A percentile compares a stretch with the other conserved stretches of the same genome.
Conservation (phyloP, 352 stramenopile species). For the Thalassiosira exigua region DNA sequence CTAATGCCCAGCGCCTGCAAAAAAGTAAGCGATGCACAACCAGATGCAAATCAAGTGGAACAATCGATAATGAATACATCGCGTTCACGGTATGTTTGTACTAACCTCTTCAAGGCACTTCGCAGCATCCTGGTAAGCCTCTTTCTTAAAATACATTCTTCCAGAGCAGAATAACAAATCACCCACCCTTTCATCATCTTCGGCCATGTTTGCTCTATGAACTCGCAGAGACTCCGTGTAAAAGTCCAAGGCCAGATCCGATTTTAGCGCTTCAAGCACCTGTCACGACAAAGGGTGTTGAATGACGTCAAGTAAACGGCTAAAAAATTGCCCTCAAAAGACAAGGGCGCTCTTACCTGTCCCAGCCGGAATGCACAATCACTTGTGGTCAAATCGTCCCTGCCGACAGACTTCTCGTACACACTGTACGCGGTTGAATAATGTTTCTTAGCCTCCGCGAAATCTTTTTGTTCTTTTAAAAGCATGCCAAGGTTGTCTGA, state of each 20-base stretch:
- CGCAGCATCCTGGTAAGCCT: conserved; percentile 32
- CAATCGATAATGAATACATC: not conserved
- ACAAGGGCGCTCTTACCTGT: conserved; percentile 45
- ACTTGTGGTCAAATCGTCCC: conserved; percentile 56
- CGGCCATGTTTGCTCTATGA: conserved; percentile 42
- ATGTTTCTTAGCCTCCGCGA: conserved; percentile 46
- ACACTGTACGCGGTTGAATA: conserved; percentile 64
- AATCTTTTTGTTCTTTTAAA: conserved; percentile 37
- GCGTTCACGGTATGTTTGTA: conserved; percentile 9
- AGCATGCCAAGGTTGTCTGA: conserved; percentile 60
- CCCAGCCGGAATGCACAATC: conserved; percentile 58
- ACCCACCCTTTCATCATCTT: conserved; percentile 49
- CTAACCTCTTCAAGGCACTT: conserved; percentile 57
- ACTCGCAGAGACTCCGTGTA: conserved; percentile 61
- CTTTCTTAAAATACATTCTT: conserved; percentile 32
- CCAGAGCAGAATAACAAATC: conserved; percentile 55
- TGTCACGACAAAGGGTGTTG: too few relatives aligned
- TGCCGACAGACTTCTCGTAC: conserved; percentile 55
- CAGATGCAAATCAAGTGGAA: not conserved
- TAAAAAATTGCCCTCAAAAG: too few relatives aligned
- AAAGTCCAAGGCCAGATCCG: conserved; percentile 56
- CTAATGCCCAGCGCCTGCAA: conserved; percentile 44
- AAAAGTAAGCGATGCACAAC: conserved; percentile 5
- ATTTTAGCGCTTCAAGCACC: conserved; percentile 53
- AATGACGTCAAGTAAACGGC: too few relatives aligned